A percentile compares a stretch with the other conserved stretches of the same genome.
These are phyloP conservation scores for Quercus agrifolia DNA, from an alignment of 306 rosid genomes.

Conservation along the genomic window DNA sequence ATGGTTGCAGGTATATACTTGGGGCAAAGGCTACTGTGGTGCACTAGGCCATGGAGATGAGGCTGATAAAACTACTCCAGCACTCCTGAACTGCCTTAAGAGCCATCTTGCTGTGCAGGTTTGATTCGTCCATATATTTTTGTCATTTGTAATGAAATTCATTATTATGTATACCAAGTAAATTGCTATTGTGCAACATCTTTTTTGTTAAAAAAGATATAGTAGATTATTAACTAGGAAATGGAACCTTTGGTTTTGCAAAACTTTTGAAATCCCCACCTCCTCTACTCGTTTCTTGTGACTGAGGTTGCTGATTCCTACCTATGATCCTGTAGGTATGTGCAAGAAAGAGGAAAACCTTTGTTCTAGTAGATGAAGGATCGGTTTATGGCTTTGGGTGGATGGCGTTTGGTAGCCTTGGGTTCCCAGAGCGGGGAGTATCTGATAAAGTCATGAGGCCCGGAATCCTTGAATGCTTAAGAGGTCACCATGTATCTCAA, in stretches of 20 bases:
- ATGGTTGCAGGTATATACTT: conserved; percentile 66
- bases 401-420: conserved; percentile 96
- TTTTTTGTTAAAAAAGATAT: neutral
- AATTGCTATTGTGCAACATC: neutral
- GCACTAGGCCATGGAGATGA: conserved; percentile 97
- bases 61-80: conserved; percentile 84
- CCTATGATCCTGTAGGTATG: conserved; percentile 51
- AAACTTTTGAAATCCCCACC: neutral
- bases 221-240: neutral
- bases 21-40: conserved; percentile 98
- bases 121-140: conserved; percentile 1
- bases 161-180: neutral
- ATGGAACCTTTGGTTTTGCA: neutral
- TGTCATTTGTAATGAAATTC: neutral
- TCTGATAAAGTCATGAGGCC: conserved; percentile 74
- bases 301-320: neutral
- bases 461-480: conserved; percentile 60
- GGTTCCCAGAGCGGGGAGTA: conserved; percentile 68
- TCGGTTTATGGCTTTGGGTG: conserved; percentile 78
- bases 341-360: conserved; percentile 91
- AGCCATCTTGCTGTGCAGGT: conserved; percentile 84
- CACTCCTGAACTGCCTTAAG: conserved; percentile 53
- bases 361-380: conserved; percentile 72
- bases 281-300: neutral
- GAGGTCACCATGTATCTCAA: conserved; percentile 71